Conservation (phyloP, 2,329 filamentous ascomycete species). For the Calonectria multiphialidica region DNA sequence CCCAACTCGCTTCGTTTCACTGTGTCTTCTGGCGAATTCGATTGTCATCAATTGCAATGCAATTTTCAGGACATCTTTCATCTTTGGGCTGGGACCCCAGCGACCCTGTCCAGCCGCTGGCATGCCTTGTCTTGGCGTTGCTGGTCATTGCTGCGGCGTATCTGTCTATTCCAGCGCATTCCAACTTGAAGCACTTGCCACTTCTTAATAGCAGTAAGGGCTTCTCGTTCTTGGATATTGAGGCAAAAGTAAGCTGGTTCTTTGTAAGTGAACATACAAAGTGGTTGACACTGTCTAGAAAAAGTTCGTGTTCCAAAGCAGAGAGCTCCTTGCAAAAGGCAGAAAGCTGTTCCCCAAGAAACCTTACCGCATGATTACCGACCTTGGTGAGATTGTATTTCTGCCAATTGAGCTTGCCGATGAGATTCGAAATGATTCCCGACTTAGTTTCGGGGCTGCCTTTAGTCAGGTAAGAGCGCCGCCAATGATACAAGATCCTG, state of each 20-base stretch:
- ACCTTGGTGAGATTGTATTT: neutral
- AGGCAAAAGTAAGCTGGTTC: neutral
- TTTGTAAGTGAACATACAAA: neutral
- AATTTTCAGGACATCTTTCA: neutral
- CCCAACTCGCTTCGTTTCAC: neutral
- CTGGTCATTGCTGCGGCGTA: neutral
- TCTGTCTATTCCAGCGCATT: neutral
- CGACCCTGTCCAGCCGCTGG: neutral
- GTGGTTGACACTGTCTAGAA: neutral
- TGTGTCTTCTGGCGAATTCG: neutral
- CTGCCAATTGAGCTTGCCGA: neutral
- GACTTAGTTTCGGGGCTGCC: neutral
- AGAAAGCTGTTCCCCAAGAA: neutral
- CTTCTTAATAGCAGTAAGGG: neutral
- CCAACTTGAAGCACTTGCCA: slow-evolving; percentile 1
- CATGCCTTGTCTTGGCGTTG: neutral
- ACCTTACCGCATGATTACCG: neutral
- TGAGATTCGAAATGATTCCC: neutral
- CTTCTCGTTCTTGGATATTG: neutral
- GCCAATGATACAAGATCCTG: neutral
- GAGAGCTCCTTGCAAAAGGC: neutral
- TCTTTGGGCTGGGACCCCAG: neutral
- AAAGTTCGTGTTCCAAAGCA: neutral
- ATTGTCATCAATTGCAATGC: neutral
- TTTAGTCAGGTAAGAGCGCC: neutral